These are phyloP conservation scores for Pseudogymnoascus sp. DNA, from an alignment of 2,329 filamentous ascomycete genomes.

Conservation along the genomic window DNA sequence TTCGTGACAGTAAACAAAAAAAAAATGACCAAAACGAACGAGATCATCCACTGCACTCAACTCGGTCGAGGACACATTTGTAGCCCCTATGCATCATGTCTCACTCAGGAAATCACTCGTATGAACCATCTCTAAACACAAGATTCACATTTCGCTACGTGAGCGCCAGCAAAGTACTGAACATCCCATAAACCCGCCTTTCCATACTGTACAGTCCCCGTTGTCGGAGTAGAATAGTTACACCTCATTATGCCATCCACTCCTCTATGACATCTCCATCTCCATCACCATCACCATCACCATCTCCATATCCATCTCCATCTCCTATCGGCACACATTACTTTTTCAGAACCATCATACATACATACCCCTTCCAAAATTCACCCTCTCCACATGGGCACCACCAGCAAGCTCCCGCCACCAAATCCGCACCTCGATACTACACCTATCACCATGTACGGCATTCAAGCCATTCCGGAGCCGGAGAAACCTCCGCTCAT, in stretches of 20 bases:
- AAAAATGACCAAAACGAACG: background rate
- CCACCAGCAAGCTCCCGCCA: background rate
- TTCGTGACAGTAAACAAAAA: background rate
- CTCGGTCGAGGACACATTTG: slow-evolving; percentile 3
- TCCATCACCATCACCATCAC: background rate
- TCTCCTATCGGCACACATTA: slow-evolving; percentile 6
- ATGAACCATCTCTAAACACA: background rate
- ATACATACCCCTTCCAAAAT: background rate
- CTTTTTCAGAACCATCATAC: slow-evolving; percentile 5
- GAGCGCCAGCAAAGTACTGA: slow-evolving; percentile 1
- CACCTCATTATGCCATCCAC: background rate
- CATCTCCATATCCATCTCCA: background rate
- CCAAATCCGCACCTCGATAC: background rate
- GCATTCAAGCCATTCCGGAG: slow-evolving; percentile 21
- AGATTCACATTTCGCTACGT: slow-evolving; percentile 4
- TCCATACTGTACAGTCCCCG: slow-evolving; percentile 2
- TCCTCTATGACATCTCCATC: background rate
- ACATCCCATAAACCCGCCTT: slow-evolving; percentile 1
- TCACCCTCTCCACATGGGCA: slow-evolving; percentile 7
- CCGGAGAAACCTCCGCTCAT: slow-evolving; percentile 38
- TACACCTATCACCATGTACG: background rate
- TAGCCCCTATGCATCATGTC: slow-evolving; percentile 3
- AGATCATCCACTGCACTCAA: background rate
- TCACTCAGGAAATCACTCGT: background rate
- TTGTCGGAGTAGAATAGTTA: slow-evolving; percentile 5